Evolutionary conservation across 1,139 yeast genomes (phyloP), one percentile per base, ranked within the genome.

Genomic region (Geotrichum carabidarum): DNA sequence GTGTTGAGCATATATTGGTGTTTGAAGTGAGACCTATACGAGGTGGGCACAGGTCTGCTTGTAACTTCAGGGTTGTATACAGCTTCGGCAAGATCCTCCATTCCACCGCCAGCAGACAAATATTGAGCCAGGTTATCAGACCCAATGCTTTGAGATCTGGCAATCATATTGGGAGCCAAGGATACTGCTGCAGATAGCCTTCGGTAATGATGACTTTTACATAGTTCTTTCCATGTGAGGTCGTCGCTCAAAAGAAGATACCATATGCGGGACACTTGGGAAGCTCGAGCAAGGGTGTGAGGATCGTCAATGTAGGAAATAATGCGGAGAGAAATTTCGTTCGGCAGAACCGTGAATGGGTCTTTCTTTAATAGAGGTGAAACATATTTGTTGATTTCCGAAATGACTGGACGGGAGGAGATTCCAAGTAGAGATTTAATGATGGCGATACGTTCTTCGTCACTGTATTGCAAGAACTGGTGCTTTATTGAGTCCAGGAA

Each of bases 271-370:
- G 75, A 72, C n/a, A 74, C 78, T 57, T 74, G 77, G 8, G 76
- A 69, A 1, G 77, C 76, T 4, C 75, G 64, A 9, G 77, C 76
- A 35, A 74, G 64, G 8, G 76, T 68, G 54, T 62, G 56, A 14
- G 78, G 76, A 59, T 74, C 77, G 49, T 89, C 96, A 63, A 93
- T 74, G 69, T 86, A 89, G 60, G 95, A 86, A 51, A 93, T 74
- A 48, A 93, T 86, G 64, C 89, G 86, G 55, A 91, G 77, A 1
- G 95, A 82, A 42, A 93, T 74, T 68, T 93, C 99, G 62, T 80
- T 78, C 1, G 99, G 99, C 51, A 93, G 75, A 12, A 87, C 82
- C 42, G 84, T 78, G 57, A 93, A 84, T 63, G 93, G 95, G 70
- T 93, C 99, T 57, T 88, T 85, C 62, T 88, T 82, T 56, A 93